Evolutionary conservation across 805 yeast species (phyloP).

Genomic region (Dipodascus albidus): DNA sequence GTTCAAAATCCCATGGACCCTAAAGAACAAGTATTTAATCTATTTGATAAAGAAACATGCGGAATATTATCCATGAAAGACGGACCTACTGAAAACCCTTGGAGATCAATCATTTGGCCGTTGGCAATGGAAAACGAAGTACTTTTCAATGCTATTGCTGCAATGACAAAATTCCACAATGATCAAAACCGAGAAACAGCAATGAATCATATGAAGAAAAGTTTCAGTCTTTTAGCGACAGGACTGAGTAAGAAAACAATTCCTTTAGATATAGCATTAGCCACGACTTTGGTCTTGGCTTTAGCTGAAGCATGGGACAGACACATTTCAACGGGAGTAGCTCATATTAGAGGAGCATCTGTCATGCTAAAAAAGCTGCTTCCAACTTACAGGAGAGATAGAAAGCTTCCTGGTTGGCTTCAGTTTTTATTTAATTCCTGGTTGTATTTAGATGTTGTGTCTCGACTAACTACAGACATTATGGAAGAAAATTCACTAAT

Average conservation of each 20-base stretch:
- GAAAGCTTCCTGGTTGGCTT: slow-evolving; percentile 29
- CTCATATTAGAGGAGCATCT: slow-evolving; percentile 57
- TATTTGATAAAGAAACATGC: slow-evolving; percentile 37
- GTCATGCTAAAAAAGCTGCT: slow-evolving; percentile 34
- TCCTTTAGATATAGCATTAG: slow-evolving; percentile 55
- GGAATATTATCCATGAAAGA: slow-evolving; percentile 51
- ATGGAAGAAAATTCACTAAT: slow-evolving; percentile 27
- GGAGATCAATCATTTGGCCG: slow-evolving; percentile 49
- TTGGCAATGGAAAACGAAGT: slow-evolving; percentile 44
- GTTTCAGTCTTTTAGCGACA: slow-evolving; percentile 47
- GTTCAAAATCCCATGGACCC: slow-evolving; percentile 4
- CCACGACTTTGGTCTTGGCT: slow-evolving; percentile 52
- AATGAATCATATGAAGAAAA: slow-evolving; percentile 42
- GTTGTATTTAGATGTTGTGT: slow-evolving; percentile 56
- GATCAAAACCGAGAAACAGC: slow-evolving; percentile 41
- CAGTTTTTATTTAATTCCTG: slow-evolving; percentile 51
- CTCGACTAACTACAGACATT: slow-evolving; percentile 48
- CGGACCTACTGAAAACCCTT: slow-evolving; percentile 59
- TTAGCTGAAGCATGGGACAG: slow-evolving; percentile 62
- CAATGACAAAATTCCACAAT: slow-evolving; percentile 56
- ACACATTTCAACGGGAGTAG: slow-evolving; percentile 54
- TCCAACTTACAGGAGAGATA: slow-evolving; percentile 8
- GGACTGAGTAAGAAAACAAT: slow-evolving; percentile 37
- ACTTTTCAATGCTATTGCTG: slow-evolving; percentile 48
- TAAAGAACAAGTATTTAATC: slow-evolving; percentile 17